Evolutionary conservation across 768 basidiomycete species (phyloP).

Genomic region (Phanerodontia chrysosporium): DNA sequence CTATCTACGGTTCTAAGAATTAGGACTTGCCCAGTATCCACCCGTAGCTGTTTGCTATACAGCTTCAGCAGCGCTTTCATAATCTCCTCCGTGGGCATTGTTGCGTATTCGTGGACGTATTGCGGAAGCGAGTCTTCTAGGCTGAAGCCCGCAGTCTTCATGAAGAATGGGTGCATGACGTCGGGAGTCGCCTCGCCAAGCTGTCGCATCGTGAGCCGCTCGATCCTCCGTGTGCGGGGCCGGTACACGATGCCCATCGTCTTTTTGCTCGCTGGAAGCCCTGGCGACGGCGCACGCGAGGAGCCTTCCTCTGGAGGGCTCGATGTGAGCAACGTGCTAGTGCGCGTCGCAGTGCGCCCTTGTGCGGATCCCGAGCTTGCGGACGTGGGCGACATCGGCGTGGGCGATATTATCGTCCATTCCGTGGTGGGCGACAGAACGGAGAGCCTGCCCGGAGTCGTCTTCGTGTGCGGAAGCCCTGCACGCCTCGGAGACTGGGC

Average conservation of each 20-base stretch:
- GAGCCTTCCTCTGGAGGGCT: background rate
- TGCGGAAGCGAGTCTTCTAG: constrained; percentile 82
- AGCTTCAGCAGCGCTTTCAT: constrained; percentile 74
- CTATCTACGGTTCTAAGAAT: background rate
- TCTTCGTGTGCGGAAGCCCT: background rate
- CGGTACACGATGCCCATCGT: constrained; percentile 42
- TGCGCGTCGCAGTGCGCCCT: background rate
- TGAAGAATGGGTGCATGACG: constrained; percentile 84
- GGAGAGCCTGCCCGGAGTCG: background rate
- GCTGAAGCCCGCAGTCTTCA: constrained; percentile 80
- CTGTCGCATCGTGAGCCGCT: constrained; percentile 80
- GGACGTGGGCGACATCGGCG: background rate
- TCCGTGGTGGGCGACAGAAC: constrained; percentile 16
- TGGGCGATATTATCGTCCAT: constrained; percentile 1
- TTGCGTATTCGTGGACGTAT: constrained; percentile 84
- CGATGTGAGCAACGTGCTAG: background rate
- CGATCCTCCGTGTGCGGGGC: constrained; percentile 60
- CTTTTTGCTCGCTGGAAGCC: constrained; percentile 15
- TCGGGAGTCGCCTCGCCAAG: constrained; percentile 87
- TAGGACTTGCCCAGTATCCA: background rate
- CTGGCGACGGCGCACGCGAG: background rate
- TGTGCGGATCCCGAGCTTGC: background rate
- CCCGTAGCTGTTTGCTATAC: constrained; percentile 69
- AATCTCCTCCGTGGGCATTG: constrained; percentile 77
- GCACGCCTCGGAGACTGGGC: background rate